These are phyloP conservation scores for Maudiozyma humilis DNA, from an alignment of 1,139 yeast species.

Conservation along the genomic window DNA sequence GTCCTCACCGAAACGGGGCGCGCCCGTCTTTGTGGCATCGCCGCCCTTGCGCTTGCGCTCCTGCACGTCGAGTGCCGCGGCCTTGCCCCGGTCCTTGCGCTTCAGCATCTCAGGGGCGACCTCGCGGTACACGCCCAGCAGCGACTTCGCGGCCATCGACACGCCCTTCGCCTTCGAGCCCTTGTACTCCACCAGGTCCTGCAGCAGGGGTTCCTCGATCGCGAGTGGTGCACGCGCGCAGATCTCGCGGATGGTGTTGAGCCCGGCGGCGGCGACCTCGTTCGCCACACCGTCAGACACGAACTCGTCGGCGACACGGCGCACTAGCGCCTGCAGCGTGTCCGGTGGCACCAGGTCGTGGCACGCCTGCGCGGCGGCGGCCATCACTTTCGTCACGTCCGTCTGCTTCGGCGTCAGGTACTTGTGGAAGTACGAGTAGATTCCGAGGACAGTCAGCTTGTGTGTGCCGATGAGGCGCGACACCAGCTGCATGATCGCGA, in stretches of 20 bases:
- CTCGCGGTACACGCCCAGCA: slow-evolving; percentile 79
- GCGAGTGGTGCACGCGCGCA: slow-evolving; percentile 90
- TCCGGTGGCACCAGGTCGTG: slow-evolving; percentile 98
- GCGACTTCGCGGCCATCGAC: slow-evolving; percentile 87
- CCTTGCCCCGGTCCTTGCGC: slow-evolving; percentile 86
- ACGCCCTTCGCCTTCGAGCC: slow-evolving; percentile 92
- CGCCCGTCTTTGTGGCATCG: slow-evolving; percentile 8
- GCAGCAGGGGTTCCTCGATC: slow-evolving; percentile 75
- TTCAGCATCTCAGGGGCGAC: slow-evolving; percentile 93
- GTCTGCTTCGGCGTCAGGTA: slow-evolving; percentile 89
- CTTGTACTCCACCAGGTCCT: slow-evolving; percentile 82
- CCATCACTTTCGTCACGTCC: slow-evolving; percentile 91
- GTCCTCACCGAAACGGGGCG: slow-evolving; percentile 56
- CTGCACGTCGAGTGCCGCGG: slow-evolving; percentile 72
- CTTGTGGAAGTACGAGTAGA: slow-evolving; percentile 80
- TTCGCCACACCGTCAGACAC: slow-evolving; percentile 97
- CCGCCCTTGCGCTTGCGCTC: slow-evolving; percentile 38
- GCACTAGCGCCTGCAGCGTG: slow-evolving; percentile 62
- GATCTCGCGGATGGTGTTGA: slow-evolving; percentile 89
- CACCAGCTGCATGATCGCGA: slow-evolving; percentile 74
- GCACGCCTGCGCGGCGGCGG: slow-evolving; percentile 92
- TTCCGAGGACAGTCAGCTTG: slow-evolving; percentile 79
- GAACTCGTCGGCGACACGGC: slow-evolving; percentile 93
- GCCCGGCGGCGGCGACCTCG: slow-evolving; percentile 96
- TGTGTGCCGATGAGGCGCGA: slow-evolving; percentile 90